A percentile compares a stretch with the other conserved stretches of the same genome.
phyloP scores from a whole-genome alignment of 345 rosid species.

The Aquilaria yunnanensis region DNA sequence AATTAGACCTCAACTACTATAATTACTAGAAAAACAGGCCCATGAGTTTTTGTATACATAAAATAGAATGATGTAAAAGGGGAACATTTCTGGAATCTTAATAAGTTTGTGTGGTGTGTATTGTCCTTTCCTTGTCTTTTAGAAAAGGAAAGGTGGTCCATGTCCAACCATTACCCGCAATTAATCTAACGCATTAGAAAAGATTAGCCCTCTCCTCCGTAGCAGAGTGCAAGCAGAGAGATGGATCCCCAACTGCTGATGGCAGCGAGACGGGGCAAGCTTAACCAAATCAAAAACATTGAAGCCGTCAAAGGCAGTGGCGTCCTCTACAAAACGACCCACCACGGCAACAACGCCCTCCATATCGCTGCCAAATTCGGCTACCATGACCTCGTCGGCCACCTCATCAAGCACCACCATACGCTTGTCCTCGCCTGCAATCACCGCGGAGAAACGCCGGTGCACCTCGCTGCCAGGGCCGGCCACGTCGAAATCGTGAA shows the following conservation, averaged over 20 bases:
- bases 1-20: too few species aligned
- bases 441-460: slow-evolving; percentile 1
- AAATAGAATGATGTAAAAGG: too few species aligned
- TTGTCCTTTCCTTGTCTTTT: too few species aligned
- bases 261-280: slow-evolving; percentile 1
- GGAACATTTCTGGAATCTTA: too few species aligned
- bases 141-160: too few species aligned
- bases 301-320: background rate
- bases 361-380: slow-evolving; percentile 10
- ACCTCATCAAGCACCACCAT: background rate
- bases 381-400: background rate
- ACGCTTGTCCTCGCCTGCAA: background rate
- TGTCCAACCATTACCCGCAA: too few species aligned
- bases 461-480: background rate
- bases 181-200: too few species aligned
- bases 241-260: slow-evolving; percentile 3
- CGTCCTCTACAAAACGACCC: background rate
- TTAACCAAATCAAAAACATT: background rate
- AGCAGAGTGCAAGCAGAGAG: too few species aligned
- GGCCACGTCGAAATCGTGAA: background rate
- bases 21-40: too few species aligned
- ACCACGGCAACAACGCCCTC: slow-evolving; percentile 3
- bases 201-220: too few species aligned
- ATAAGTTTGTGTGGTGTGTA: too few species aligned
- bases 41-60: too few species aligned